phyloP scores from a whole-genome alignment of 495 filamentous ascomycete species.

The Penicillium cinerascens region DNA sequence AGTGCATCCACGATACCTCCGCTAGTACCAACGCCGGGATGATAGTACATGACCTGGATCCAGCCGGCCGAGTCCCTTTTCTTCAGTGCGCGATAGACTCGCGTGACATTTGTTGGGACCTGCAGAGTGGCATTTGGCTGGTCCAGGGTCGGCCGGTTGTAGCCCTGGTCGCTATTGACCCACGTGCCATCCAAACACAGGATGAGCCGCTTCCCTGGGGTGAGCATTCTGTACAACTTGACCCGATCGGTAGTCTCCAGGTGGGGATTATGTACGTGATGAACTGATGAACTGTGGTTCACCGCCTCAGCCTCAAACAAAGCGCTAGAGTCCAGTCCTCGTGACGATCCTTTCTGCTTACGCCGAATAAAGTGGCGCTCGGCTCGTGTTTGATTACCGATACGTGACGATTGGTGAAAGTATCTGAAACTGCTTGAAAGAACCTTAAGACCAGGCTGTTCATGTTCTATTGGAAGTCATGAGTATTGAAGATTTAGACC shows the following conservation, averaged over 20 bases:
- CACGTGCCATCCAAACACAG: slow-evolving; percentile 46
- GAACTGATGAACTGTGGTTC: neutral
- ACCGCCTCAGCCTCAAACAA: neutral
- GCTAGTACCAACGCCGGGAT: slow-evolving; percentile 49
- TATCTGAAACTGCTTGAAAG: too few species aligned
- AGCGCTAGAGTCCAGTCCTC: neutral
- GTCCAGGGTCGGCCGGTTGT: slow-evolving; percentile 11
- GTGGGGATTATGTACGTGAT: neutral
- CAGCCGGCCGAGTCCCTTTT: slow-evolving; percentile 22
- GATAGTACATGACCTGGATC: slow-evolving; percentile 52
- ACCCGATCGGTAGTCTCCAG: neutral
- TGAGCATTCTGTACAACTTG: slow-evolving; percentile 7
- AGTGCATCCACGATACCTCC: slow-evolving; percentile 41
- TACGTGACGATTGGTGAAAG: too few species aligned
- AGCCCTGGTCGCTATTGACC: slow-evolving; percentile 31
- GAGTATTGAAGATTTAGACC: too few species aligned
- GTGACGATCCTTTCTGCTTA: neutral
- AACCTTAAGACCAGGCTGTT: too few species aligned
- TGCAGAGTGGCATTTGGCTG: slow-evolving; percentile 24
- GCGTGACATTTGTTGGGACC: slow-evolving; percentile 44
- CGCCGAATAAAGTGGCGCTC: too few species aligned
- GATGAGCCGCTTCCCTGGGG: slow-evolving; percentile 29
- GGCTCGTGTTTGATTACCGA: too few species aligned
- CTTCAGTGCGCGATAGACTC: slow-evolving; percentile 37
- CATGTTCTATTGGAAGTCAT: too few species aligned